phyloP scores from a whole-genome alignment of 108 stramenopile genomes.

The Nitzschia sp. region DNA sequence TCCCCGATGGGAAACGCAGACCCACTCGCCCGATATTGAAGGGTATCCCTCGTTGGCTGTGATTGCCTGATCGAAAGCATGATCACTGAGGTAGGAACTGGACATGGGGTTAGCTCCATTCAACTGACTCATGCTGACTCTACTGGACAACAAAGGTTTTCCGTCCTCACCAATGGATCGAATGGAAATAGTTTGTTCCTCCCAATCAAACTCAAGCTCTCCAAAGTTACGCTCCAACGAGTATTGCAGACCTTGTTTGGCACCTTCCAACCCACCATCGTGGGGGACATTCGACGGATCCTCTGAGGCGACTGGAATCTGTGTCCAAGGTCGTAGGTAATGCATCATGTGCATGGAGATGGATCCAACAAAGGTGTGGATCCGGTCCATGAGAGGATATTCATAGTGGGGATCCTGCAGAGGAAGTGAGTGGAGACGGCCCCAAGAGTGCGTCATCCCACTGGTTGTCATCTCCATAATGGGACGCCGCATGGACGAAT shows the following conservation, averaged over 20 bases:
- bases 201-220: slow-evolving; percentile 78
- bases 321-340: slow-evolving; percentile 42
- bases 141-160: not conserved
- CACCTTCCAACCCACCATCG: slow-evolving; percentile 30
- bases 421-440: slow-evolving; percentile 16
- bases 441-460: slow-evolving; percentile 86
- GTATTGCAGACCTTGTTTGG: slow-evolving; percentile 55
- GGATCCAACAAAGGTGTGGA: slow-evolving; percentile 19
- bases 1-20: slow-evolving; percentile 42
- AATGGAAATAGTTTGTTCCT: slow-evolving; percentile 29
- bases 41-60: not conserved
- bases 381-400: slow-evolving; percentile 36
- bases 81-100: not conserved
- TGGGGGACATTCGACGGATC: slow-evolving; percentile 48
- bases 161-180: slow-evolving; percentile 29
- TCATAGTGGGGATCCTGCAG: slow-evolving; percentile 2
- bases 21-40: not conserved
- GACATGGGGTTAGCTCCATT: slow-evolving; percentile 11
- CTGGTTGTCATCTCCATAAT: slow-evolving; percentile 75
- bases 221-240: slow-evolving; percentile 70
- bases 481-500: slow-evolving; percentile 9
- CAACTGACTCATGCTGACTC: slow-evolving; percentile 16
- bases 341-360: slow-evolving; percentile 8
- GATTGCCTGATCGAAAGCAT: not conserved
- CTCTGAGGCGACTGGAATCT: slow-evolving; percentile 18